phyloP scores from a whole-genome alignment of 352 stramenopile genomes.

The Pythium diclinum region DNA sequence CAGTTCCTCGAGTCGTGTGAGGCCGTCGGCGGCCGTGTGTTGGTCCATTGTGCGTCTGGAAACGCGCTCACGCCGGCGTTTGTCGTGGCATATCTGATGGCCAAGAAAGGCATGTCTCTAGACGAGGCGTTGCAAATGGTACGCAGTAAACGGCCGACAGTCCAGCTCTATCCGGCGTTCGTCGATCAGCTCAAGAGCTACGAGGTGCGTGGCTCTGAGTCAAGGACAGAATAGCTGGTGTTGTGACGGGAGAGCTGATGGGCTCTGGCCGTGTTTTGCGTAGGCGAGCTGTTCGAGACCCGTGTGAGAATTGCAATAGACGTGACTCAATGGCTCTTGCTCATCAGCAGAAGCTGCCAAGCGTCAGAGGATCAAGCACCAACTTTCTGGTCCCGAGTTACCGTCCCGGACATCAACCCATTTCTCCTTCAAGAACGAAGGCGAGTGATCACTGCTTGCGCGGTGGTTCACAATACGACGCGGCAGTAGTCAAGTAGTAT shows the following conservation, averaged over 20 bases:
- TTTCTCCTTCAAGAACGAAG: no score
- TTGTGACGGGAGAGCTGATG: background rate
- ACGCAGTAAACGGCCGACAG: constrained; percentile 8
- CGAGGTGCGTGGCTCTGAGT: constrained; percentile 11
- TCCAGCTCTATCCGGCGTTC: constrained; percentile 20
- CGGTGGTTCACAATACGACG: no score
- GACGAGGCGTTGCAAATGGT: constrained; percentile 22
- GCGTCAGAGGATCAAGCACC: no score
- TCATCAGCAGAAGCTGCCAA: background rate
- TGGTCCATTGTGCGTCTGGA: constrained; percentile 26
- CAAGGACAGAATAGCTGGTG: background rate
- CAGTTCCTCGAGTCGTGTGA: constrained; percentile 25
- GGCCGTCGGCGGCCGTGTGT: constrained; percentile 20
- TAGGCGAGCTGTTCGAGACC: constrained; percentile 2
- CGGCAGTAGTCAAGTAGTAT: no score
- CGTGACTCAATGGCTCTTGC: background rate
- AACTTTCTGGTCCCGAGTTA: no score
- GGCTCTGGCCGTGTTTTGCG: background rate
- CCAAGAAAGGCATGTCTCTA: constrained; percentile 20
- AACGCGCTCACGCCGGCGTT: constrained; percentile 27
- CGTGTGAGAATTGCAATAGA: background rate
- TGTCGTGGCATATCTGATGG: constrained; percentile 26
- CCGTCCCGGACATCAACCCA: no score
- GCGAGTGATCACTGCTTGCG: no score
- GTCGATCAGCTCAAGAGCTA: constrained; percentile 21